phyloP scores from a whole-genome alignment of 176 grass and related monocot genomes.

The Oryza australiensis region DNA sequence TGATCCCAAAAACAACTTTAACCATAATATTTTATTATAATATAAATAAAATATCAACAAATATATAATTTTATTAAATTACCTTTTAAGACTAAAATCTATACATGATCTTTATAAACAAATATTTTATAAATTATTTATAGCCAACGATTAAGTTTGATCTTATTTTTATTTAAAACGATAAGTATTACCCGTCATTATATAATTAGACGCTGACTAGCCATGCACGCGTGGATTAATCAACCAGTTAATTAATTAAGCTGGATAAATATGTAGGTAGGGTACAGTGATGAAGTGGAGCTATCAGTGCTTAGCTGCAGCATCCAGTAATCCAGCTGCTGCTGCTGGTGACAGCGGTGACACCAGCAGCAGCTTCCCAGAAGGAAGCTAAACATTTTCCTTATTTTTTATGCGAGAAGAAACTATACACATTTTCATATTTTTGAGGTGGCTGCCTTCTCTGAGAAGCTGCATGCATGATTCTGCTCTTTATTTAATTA shows the following conservation, averaged over 20 bases:
- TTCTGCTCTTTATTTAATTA: background rate
- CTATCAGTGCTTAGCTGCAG: conserved; percentile 3
- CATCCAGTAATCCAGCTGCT: conserved; percentile 27
- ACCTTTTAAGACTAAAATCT: too few relatives aligned
- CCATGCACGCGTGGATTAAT: background rate
- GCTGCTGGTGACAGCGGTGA: background rate
- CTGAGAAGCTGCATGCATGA: background rate
- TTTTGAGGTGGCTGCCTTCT: background rate
- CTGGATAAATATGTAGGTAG: too few relatives aligned
- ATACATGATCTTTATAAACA: too few relatives aligned
- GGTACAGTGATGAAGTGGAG: background rate
- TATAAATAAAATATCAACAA: too few relatives aligned
- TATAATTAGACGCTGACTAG: background rate
- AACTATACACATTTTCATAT: background rate
- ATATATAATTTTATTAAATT: too few relatives aligned
- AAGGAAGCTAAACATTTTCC: background rate
- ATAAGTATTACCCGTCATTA: too few relatives aligned
- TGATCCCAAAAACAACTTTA: too few relatives aligned
- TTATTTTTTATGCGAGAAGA: too few relatives aligned
- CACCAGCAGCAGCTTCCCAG: background rate
- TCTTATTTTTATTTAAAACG: too few relatives aligned
- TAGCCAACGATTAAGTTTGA: too few relatives aligned
- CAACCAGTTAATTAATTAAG: background rate
- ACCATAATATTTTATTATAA: too few relatives aligned
- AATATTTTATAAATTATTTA: too few relatives aligned